A percentile compares a stretch with the other conserved stretches of the same genome.
Evolutionary conservation across 345 rosid species (phyloP).

Genomic region (Kernera saxatilis): DNA sequence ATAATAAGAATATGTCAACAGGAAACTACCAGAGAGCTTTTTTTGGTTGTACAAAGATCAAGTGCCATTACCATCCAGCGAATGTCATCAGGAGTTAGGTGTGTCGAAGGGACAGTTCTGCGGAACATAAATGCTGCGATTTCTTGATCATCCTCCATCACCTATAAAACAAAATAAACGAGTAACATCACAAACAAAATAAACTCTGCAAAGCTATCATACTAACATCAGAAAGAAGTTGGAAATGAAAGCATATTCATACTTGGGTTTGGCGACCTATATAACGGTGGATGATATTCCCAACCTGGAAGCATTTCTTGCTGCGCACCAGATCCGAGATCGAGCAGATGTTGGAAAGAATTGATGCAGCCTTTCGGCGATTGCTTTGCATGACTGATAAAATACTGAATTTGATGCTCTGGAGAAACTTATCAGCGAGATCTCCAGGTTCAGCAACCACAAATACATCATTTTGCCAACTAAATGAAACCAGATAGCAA

Average conservation of each 20-base stretch:
- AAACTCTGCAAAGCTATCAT: neutral
- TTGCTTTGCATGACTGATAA: slow-evolving; percentile 50
- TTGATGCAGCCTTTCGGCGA: slow-evolving; percentile 47
- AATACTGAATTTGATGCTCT: slow-evolving; percentile 70
- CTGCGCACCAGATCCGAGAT: slow-evolving; percentile 61
- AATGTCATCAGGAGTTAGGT: slow-evolving; percentile 84
- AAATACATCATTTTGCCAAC: slow-evolving; percentile 95
- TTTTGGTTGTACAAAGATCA: neutral
- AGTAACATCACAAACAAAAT: slow-evolving; percentile 4
- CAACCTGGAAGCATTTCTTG: slow-evolving; percentile 83
- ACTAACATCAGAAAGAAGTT: slow-evolving; percentile 36
- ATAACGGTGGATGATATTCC: slow-evolving; percentile 79
- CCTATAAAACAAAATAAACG: slow-evolving; percentile 37
- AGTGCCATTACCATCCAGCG: slow-evolving; percentile 82
- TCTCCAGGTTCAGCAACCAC: slow-evolving; percentile 99
- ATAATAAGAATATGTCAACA: slow-evolving; percentile 45
- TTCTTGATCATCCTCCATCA: slow-evolving; percentile 95
- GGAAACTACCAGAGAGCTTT: neutral
- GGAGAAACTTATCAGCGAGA: slow-evolving; percentile 82
- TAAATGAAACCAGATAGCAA: slow-evolving; percentile 4
- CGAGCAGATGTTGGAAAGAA: slow-evolving; percentile 59
- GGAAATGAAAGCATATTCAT: slow-evolving; percentile 28
- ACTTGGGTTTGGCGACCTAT: slow-evolving; percentile 96
- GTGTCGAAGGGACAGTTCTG: slow-evolving; percentile 82
- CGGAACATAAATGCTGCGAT: slow-evolving; percentile 93